Conservation (phyloP, 345 rosid species). For the Erucastrum elatum region DNA sequence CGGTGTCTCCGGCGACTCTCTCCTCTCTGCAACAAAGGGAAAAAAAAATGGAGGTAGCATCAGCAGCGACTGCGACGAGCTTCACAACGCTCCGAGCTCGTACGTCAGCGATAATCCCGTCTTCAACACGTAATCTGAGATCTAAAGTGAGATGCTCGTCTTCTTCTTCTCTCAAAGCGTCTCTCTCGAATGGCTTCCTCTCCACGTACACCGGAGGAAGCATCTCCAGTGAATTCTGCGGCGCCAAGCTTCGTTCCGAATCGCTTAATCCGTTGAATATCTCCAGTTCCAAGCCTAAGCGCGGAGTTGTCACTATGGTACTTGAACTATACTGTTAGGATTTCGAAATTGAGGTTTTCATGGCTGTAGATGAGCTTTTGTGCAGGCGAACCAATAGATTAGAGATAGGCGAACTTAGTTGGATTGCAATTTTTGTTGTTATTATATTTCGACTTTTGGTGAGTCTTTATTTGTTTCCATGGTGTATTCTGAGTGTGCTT, state of each 20-base stretch:
- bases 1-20: not conserved
- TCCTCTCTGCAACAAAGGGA: slow-evolving; percentile 19
- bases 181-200: slow-evolving; percentile 52
- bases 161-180: slow-evolving; percentile 43
- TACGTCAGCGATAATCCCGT: slow-evolving; percentile 38
- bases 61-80: slow-evolving; percentile 40
- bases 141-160: slow-evolving; percentile 34
- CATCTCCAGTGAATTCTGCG: slow-evolving; percentile 52
- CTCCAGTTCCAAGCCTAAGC: slow-evolving; percentile 56
- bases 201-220: slow-evolving; percentile 52
- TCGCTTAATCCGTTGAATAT: slow-evolving; percentile 49
- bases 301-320: slow-evolving; percentile 77
- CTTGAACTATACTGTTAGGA: not conserved
- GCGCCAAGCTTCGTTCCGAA: slow-evolving; percentile 51
- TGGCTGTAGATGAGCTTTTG: slow-evolving; percentile 12
- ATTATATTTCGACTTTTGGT: not conserved
- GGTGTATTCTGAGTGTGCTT: not conserved
- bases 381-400: slow-evolving; percentile 5
- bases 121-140: slow-evolving; percentile 38
- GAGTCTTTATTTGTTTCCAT: not conserved
- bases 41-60: slow-evolving; percentile 36
- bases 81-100: slow-evolving; percentile 50
- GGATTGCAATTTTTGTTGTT: not conserved
- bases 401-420: not conserved
- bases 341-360: slow-evolving; percentile 13